Percentiles rank a stretch among this genome's conserved stretches.
These are phyloP conservation scores for Penicillium angulare DNA, from an alignment of 495 filamentous ascomycete species.

Conservation along the genomic window DNA sequence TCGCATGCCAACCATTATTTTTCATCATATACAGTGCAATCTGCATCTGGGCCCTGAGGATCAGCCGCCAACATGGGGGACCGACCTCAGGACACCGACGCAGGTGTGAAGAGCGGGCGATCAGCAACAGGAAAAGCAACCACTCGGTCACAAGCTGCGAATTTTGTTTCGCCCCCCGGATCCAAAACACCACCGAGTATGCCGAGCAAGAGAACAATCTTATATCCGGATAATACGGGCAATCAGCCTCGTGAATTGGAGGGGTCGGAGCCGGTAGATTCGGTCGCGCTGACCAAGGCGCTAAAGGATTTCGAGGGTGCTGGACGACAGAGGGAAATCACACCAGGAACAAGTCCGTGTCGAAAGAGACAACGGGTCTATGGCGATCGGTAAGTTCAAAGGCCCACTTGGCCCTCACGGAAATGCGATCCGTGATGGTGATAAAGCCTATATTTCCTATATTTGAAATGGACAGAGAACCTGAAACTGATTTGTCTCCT, in stretches of 20 bases:
- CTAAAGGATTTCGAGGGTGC: constrained; percentile 63
- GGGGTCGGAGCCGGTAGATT: constrained; percentile 58
- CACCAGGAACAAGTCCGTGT: constrained; percentile 74
- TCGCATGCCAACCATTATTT: constrained; percentile 13
- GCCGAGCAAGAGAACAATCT: constrained; percentile 39
- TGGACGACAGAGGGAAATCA: constrained; percentile 62
- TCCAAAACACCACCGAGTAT: constrained; percentile 47
- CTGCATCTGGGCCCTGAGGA: constrained; percentile 13
- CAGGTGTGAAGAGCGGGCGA: constrained; percentile 7
- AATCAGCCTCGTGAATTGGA: constrained; percentile 28
- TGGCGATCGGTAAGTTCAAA: constrained; percentile 64
- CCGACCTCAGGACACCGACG: constrained; percentile 16
- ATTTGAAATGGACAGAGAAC: background rate
- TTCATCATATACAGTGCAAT: constrained; percentile 5
- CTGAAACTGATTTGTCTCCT: background rate
- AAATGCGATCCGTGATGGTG: background rate
- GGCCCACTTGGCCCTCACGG: background rate
- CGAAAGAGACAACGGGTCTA: constrained; percentile 85
- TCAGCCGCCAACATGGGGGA: constrained; percentile 23
- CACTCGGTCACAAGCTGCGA: constrained; percentile 21
- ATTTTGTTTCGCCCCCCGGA: constrained; percentile 40
- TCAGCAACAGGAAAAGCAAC: constrained; percentile 5
- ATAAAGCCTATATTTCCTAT: background rate
- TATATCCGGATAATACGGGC: constrained; percentile 34
- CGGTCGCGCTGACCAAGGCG: constrained; percentile 59